phyloP scores from a whole-genome alignment of 2,329 filamentous ascomycete genomes.

The Ascochyta rabiei region DNA sequence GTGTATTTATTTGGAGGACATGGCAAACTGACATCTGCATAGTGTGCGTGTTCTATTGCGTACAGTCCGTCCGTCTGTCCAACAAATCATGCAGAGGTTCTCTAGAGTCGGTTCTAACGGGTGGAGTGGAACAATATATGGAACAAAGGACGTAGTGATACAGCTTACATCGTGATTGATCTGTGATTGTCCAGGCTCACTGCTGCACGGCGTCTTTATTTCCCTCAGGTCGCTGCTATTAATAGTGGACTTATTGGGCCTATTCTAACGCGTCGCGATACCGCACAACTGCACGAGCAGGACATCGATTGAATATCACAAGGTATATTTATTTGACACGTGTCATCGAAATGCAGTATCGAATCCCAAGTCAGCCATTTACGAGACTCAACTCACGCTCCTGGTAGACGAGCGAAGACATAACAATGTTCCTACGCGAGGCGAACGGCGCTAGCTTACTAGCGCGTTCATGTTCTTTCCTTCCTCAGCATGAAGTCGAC shows the following conservation, averaged over 20 bases:
- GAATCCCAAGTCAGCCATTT: too few species aligned
- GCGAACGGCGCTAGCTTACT: constrained; percentile 1
- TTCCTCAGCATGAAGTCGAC: background rate
- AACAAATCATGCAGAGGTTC: background rate
- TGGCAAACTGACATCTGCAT: background rate
- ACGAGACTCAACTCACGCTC: too few species aligned
- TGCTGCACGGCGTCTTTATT: too few species aligned
- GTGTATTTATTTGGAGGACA: background rate
- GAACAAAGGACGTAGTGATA: too few species aligned
- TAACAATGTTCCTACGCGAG: background rate
- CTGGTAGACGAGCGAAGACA: background rate
- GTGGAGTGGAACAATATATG: background rate
- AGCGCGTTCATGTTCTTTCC: background rate
- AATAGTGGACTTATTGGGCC: too few species aligned
- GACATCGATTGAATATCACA: too few species aligned
- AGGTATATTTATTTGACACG: background rate
- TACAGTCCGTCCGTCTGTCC: background rate
- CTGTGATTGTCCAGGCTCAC: too few species aligned
- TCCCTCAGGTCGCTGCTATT: too few species aligned
- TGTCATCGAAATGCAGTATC: background rate
- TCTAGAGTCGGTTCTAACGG: background rate
- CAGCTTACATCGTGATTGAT: too few species aligned
- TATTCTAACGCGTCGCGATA: too few species aligned
- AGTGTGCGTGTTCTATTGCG: background rate
- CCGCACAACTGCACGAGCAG: too few species aligned